These are phyloP conservation scores for Monosporozyma servazzii DNA, from an alignment of 805 yeast genomes.

Conservation along the genomic window DNA sequence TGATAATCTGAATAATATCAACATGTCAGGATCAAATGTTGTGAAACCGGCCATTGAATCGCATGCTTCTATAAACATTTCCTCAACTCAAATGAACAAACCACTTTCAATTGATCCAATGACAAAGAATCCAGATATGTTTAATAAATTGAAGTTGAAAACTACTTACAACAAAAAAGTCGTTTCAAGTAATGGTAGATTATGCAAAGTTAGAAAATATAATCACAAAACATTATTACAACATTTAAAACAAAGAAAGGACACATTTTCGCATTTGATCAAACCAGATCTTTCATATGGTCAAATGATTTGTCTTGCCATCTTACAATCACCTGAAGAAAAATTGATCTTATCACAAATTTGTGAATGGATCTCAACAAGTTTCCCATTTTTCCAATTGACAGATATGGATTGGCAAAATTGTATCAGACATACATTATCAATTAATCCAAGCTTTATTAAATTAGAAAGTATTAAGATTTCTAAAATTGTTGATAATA, in stretches of 20 bases:
- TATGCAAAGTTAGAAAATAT: background rate
- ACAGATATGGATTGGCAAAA: conserved; percentile 95
- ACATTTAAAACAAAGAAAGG: background rate
- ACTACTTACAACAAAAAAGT: background rate
- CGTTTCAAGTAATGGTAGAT: background rate
- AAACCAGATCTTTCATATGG: conserved; percentile 95
- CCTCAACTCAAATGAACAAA: background rate
- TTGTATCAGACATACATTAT: conserved; percentile 86
- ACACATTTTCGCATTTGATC: background rate
- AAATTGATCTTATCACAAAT: conserved; percentile 72
- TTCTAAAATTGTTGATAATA: background rate
- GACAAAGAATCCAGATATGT: background rate
- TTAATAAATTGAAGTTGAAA: background rate
- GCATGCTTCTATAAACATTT: background rate
- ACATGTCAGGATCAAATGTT: too few species aligned
- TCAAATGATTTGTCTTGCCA: conserved; percentile 85
- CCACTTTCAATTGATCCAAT: background rate
- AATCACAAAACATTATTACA: background rate
- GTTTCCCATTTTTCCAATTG: conserved; percentile 69
- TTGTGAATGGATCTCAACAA: conserved; percentile 81
- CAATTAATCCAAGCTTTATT: conserved; percentile 85
- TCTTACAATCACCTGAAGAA: conserved; percentile 64
- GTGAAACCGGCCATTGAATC: too few species aligned
- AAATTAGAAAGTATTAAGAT: conserved; percentile 36
- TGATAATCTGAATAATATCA: too few species aligned